These are phyloP conservation scores for Pichia nanzhaoensis DNA, from an alignment of 805 yeast genomes.

Conservation along the genomic window DNA sequence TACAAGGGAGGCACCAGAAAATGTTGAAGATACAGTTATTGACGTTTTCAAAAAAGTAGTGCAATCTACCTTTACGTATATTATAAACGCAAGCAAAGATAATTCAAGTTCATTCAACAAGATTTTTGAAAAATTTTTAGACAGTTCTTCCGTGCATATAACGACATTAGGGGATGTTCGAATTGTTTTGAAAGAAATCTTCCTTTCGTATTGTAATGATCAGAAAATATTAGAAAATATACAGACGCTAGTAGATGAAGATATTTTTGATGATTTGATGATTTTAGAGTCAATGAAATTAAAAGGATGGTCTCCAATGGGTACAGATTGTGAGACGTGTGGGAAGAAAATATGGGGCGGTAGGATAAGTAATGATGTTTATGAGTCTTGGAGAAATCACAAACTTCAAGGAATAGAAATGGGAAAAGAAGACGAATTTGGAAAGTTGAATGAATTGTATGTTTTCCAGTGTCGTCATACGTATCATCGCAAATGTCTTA, in stretches of 20 bases:
- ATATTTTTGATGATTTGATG: constrained; percentile 43
- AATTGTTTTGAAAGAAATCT: constrained; percentile 54
- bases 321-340: constrained; percentile 66
- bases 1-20: constrained; percentile 12
- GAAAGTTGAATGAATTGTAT: constrained; percentile 30
- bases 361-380: constrained; percentile 42
- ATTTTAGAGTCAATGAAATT: constrained; percentile 35
- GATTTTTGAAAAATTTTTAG: constrained; percentile 50
- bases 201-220: constrained; percentile 59
- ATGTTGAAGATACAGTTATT: constrained; percentile 14
- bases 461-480: constrained; percentile 63
- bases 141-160: constrained; percentile 38
- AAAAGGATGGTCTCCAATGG: constrained; percentile 57
- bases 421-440: constrained; percentile 6
- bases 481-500: constrained; percentile 53
- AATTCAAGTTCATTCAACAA: constrained; percentile 39
- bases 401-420: constrained; percentile 14
- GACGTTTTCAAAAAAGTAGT: constrained; percentile 34
- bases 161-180: constrained; percentile 56
- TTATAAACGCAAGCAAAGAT: constrained; percentile 29
- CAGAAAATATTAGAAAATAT: constrained; percentile 46
- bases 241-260: constrained; percentile 48
- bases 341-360: constrained; percentile 70
- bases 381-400: constrained; percentile 51
- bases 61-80: constrained; percentile 36